Evolutionary conservation across 2,329 filamentous ascomycete genomes (phyloP).

Genomic region (Phaeophleospora eucalypticola): DNA sequence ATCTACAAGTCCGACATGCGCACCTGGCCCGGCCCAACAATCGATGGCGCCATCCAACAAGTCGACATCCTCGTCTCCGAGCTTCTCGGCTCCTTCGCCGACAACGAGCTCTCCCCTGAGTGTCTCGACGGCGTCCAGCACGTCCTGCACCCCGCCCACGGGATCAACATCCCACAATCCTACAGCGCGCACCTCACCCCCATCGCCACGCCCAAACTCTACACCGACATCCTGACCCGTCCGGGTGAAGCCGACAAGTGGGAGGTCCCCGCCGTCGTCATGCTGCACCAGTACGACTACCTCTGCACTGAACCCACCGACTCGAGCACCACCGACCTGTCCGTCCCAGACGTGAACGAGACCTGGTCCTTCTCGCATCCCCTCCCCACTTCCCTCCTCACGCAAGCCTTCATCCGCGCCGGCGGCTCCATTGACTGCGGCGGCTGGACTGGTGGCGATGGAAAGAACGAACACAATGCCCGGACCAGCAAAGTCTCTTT

Average conservation of each 20-base stretch:
- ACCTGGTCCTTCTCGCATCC: conserved; percentile 81
- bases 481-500: conserved; percentile 77
- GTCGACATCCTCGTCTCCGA: conserved; percentile 95
- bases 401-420: conserved; percentile 52
- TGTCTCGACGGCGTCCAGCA: conserved; percentile 94
- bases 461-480: conserved; percentile 86
- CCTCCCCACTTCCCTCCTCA: conserved; percentile 56
- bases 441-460: conserved; percentile 69
- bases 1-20: conserved; percentile 97
- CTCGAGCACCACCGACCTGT: conserved; percentile 25
- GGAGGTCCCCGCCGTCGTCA: conserved; percentile 91
- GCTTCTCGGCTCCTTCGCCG: conserved; percentile 88
- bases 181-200: conserved; percentile 95
- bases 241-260: conserved; percentile 59
- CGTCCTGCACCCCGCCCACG: conserved; percentile 72
- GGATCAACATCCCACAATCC: conserved; percentile 87
- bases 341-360: conserved; percentile 57
- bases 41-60: conserved; percentile 53
- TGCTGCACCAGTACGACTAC: conserved; percentile 84
- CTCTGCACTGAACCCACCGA: conserved; percentile 61
- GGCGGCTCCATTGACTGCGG: conserved; percentile 65
- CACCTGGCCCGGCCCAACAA: conserved; percentile 79
- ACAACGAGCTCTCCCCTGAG: conserved; percentile 95
- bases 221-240: conserved; percentile 72
- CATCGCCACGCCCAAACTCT: conserved; percentile 78